phyloP scores from a whole-genome alignment of 345 rosid genomes.

The Abelmoschus esculentus region DNA sequence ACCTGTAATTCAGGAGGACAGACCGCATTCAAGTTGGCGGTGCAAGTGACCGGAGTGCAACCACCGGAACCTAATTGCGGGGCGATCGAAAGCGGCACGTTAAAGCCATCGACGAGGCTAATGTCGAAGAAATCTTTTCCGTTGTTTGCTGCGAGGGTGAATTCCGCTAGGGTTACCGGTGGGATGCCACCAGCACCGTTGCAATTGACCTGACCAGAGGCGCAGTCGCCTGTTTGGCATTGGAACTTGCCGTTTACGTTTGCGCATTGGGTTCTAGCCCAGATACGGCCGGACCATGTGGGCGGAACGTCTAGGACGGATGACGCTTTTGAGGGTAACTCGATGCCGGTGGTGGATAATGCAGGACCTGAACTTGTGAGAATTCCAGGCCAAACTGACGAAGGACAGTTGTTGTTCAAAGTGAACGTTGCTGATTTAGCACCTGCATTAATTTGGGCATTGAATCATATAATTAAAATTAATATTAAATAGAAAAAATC shows the following conservation, averaged over 20 bases:
- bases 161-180: constrained; percentile 35
- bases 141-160: constrained; percentile 12
- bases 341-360: constrained; percentile 38
- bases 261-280: constrained; percentile 45
- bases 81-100: constrained; percentile 12
- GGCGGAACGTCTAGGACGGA: constrained; percentile 2
- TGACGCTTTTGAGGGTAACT: constrained; percentile 23
- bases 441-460: not conserved
- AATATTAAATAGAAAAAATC: too few species aligned
- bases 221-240: constrained; percentile 45
- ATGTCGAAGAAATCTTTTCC: constrained; percentile 37
- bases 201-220: constrained; percentile 32
- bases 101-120: constrained; percentile 19
- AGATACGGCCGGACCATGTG: constrained; percentile 37
- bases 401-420: constrained; percentile 37
- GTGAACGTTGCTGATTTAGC: constrained; percentile 22
- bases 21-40: constrained; percentile 22
- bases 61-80: not conserved
- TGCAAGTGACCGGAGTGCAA: constrained; percentile 18
- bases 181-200: constrained; percentile 22
- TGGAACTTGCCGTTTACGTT: constrained; percentile 22
- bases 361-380: constrained; percentile 8
- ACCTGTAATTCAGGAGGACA: constrained; percentile 40
- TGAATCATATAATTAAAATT: not conserved
- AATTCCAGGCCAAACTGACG: constrained; percentile 41